Conservation (phyloP, 164 flowering plant species). For the Hamamelis virginiana region DNA sequence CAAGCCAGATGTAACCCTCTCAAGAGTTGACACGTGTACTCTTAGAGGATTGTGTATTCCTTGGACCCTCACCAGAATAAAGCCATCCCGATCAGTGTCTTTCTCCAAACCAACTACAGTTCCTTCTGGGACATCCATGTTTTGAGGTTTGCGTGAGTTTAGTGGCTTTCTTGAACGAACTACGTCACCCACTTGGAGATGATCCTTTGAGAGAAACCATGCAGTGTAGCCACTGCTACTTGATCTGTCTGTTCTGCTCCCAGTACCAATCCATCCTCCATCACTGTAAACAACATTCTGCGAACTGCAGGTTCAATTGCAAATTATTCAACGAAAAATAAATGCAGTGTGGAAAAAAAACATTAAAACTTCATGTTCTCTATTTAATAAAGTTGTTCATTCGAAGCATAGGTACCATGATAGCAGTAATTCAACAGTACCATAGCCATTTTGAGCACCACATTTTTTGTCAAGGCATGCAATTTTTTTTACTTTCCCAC, state of each 20-base stretch:
- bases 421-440: too few species aligned
- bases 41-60: constrained; percentile 85
- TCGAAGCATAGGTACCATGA: too few species aligned
- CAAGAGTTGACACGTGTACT: constrained; percentile 59
- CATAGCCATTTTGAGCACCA: too few species aligned
- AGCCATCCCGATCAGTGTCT: constrained; percentile 46
- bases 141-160: constrained; percentile 63
- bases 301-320: constrained; percentile 50
- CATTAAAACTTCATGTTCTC: too few species aligned
- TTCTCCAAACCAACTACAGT: constrained; percentile 69
- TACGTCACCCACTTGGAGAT: constrained; percentile 71
- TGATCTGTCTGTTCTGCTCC: constrained; percentile 35
- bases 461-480: too few species aligned
- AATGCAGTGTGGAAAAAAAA: neutral
- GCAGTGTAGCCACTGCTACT: constrained; percentile 45
- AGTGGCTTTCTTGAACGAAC: constrained; percentile 80
- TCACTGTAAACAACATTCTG: constrained; percentile 43
- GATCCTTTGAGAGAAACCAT: constrained; percentile 82
- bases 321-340: neutral
- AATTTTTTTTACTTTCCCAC: too few species aligned
- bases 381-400: too few species aligned
- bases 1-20: constrained; percentile 76
- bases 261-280: constrained; percentile 42
- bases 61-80: constrained; percentile 72
- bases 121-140: constrained; percentile 81